A percentile compares a stretch with the other conserved stretches of the same genome.
These are phyloP conservation scores for Skeletonema costatum DNA, from an alignment of 108 stramenopile species.

Conservation along the genomic window DNA sequence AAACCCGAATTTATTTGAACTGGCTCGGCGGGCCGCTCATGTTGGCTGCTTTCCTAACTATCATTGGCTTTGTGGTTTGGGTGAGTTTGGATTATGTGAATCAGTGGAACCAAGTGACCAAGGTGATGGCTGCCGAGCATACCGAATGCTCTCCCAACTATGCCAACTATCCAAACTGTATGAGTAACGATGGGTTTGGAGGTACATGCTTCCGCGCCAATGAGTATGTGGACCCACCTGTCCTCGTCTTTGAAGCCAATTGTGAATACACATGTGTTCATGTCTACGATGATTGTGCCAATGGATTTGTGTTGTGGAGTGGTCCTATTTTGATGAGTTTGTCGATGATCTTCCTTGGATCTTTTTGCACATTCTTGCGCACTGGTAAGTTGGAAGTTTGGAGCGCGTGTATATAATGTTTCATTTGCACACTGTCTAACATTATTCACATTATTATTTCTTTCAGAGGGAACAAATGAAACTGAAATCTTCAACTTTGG, in stretches of 20 bases:
- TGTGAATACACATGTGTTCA: constrained; percentile 27
- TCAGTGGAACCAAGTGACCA: constrained; percentile 49
- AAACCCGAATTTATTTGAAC: constrained; percentile 40
- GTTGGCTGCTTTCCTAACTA: constrained; percentile 17
- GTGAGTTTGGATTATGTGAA: constrained; percentile 23
- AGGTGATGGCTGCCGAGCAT: constrained; percentile 35
- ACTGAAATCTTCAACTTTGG: constrained; percentile 56
- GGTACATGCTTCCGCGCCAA: constrained; percentile 32
- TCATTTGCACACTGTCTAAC: background rate
- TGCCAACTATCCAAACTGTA: constrained; percentile 40
- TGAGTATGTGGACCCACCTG: constrained; percentile 8
- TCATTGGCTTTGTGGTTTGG: constrained; percentile 48
- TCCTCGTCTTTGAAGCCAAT: constrained; percentile 25
- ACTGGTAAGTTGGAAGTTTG: constrained; percentile 28
- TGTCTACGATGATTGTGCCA: constrained; percentile 51
- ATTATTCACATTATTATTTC: background rate
- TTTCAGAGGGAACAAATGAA: constrained; percentile 30
- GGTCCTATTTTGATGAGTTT: constrained; percentile 52
- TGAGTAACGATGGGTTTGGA: constrained; percentile 13
- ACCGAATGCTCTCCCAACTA: constrained; percentile 53
- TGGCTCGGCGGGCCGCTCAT: constrained; percentile 57
- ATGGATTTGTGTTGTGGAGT: constrained; percentile 58
- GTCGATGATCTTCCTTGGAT: constrained; percentile 46
- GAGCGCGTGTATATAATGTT: background rate
- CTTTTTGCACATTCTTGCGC: constrained; percentile 57